Conservation (phyloP, 2,329 filamentous ascomycete species). For the Chaetomiaceae sp. region DNA sequence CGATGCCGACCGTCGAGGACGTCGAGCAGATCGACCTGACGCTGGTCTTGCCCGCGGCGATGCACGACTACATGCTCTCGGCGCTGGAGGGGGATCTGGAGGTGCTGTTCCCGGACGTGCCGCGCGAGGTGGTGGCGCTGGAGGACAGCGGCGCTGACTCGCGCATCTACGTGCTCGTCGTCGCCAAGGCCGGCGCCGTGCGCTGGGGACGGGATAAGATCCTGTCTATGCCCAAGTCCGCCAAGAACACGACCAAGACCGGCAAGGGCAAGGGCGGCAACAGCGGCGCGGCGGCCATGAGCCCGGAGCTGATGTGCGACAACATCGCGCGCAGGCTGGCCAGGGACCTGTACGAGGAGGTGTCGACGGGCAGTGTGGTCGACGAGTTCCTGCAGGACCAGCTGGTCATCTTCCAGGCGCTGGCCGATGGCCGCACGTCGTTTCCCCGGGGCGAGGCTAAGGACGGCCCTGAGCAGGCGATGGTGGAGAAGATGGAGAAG, state of each 20-base stretch:
- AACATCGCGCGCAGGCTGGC: constrained; percentile 44
- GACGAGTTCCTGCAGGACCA: constrained; percentile 59
- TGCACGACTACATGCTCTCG: constrained; percentile 39
- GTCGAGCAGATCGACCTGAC: constrained; percentile 47
- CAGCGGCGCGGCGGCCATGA: constrained; percentile 18
- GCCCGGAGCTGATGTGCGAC: constrained; percentile 25
- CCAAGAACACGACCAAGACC: neutral
- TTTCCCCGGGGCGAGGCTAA: constrained; percentile 34
- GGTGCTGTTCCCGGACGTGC: constrained; percentile 39
- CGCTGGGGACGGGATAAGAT: constrained; percentile 30
- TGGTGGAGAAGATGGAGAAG: constrained; percentile 26
- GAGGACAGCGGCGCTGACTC: constrained; percentile 49
- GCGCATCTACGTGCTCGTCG: constrained; percentile 53
- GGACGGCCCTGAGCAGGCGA: constrained; percentile 26
- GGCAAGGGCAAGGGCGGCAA: constrained; percentile 21
- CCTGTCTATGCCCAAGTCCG: constrained; percentile 39
- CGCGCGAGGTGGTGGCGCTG: constrained; percentile 40
- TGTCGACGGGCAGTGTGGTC: constrained; percentile 41
- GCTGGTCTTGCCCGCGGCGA: constrained; percentile 44
- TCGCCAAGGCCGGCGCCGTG: constrained; percentile 43
- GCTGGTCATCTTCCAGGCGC: constrained; percentile 54
- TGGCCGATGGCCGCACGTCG: constrained; percentile 48
- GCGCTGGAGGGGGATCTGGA: constrained; percentile 38
- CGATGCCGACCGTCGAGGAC: constrained; percentile 27
- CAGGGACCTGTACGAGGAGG: constrained; percentile 41